Conservation (phyloP, 2,329 filamentous ascomycete species). For the Gyromitra esculenta region DNA sequence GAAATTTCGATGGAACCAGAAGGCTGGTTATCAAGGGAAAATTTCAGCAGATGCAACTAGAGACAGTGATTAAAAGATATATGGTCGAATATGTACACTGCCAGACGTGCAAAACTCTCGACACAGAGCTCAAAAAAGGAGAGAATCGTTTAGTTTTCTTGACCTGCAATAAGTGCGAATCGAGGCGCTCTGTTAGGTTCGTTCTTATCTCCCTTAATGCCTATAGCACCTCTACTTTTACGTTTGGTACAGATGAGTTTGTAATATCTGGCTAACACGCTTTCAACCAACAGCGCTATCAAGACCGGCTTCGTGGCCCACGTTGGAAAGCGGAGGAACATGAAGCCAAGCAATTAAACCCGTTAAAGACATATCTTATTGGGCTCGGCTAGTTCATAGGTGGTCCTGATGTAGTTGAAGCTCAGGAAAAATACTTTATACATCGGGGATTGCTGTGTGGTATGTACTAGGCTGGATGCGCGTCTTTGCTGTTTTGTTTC, state of each 20-base stretch:
- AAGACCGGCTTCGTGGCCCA: slow-evolving; percentile 99
- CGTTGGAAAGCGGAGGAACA: slow-evolving; percentile 94
- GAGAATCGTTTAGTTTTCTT: slow-evolving; percentile 99
- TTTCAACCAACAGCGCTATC: slow-evolving; percentile 83
- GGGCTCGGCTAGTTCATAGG: not conserved
- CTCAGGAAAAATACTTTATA: not conserved
- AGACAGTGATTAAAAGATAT: slow-evolving; percentile 93
- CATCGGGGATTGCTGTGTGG: not conserved
- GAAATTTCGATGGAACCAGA: slow-evolving; percentile 90
- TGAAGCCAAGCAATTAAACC: slow-evolving; percentile 12
- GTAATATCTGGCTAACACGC: slow-evolving; percentile 64
- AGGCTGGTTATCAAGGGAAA: slow-evolving; percentile 98
- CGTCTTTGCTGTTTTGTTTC: not conserved
- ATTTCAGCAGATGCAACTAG: slow-evolving; percentile 99
- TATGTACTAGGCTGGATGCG: not conserved
- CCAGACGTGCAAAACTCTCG: slow-evolving; percentile 94
- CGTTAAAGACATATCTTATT: not conserved
- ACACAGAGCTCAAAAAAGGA: slow-evolving; percentile 90
- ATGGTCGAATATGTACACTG: slow-evolving; percentile 98
- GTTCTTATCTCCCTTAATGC: slow-evolving; percentile 1
- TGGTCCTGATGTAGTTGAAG: not conserved
- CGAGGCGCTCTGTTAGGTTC: slow-evolving; percentile 57
- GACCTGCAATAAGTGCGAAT: slow-evolving; percentile 79
- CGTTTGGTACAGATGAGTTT: slow-evolving; percentile 66
- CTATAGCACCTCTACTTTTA: slow-evolving; percentile 66